These are phyloP conservation scores for Takashimella koratensis DNA, from an alignment of 1,284 basidiomycete genomes.

Conservation along the genomic window DNA sequence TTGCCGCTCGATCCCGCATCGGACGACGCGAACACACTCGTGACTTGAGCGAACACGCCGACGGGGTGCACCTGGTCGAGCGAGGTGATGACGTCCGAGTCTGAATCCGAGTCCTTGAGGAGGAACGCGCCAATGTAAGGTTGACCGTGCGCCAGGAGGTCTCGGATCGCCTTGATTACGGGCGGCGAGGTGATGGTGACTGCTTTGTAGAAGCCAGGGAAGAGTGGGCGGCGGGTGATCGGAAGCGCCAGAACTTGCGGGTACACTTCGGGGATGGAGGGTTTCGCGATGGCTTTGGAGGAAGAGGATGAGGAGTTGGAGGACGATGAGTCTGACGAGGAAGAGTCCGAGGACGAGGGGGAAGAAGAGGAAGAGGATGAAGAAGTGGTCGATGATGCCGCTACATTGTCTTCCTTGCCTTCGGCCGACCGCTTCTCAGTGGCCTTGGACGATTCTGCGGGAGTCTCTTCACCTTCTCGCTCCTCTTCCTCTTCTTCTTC, in stretches of 20 bases:
- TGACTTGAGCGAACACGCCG: conserved; percentile 97
- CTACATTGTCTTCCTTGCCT: neutral
- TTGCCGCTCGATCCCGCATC: conserved; percentile 16
- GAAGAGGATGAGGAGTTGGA: conserved; percentile 4
- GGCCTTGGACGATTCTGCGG: conserved; percentile 25
- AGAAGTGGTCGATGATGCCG: conserved; percentile 1
- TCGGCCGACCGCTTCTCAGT: conserved; percentile 19
- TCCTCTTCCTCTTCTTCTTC: conserved; percentile 9
- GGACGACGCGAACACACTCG: conserved; percentile 77
- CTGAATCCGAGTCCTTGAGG: conserved; percentile 89
- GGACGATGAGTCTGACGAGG: conserved; percentile 7
- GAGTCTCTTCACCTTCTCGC: conserved; percentile 7
- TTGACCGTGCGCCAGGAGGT: conserved; percentile 94
- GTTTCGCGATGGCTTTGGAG: conserved; percentile 56
- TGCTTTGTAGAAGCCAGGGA: conserved; percentile 97
- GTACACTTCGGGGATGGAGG: conserved; percentile 80
- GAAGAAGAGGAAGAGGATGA: conserved; percentile 9
- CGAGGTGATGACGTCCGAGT: conserved; percentile 89
- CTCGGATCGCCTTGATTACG: conserved; percentile 92
- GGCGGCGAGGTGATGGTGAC: conserved; percentile 85
- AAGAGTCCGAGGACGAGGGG: conserved; percentile 11
- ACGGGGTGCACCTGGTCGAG: conserved; percentile 85
- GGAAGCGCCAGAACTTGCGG: conserved; percentile 94
- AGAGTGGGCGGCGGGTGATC: conserved; percentile 91
- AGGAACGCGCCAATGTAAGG: conserved; percentile 97